These are phyloP conservation scores for Mortierella alpina DNA, from an alignment of 192 early-diverging fungal species.

Conservation along the genomic window DNA sequence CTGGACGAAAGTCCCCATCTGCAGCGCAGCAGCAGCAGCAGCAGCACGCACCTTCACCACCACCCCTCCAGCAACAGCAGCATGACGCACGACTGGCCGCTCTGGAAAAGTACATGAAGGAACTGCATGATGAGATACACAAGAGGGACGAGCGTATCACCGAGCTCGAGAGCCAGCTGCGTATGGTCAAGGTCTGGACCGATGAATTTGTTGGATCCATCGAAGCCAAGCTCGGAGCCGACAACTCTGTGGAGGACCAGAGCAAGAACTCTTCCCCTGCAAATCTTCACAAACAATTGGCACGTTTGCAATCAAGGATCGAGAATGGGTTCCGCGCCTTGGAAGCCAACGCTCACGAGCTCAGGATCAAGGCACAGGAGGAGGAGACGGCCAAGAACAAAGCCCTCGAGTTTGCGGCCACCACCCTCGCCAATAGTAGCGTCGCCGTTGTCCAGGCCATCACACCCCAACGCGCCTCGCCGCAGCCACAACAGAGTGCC, in stretches of 20 bases:
- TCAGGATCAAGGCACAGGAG: conserved; percentile 21
- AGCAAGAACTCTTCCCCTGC: neutral
- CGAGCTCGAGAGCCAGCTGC: conserved; percentile 33
- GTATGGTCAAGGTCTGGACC: conserved; percentile 33
- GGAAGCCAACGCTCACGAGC: conserved; percentile 32
- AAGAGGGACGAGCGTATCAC: conserved; percentile 44
- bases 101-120: conserved; percentile 46
- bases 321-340: conserved; percentile 34
- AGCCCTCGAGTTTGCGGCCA: conserved; percentile 38
- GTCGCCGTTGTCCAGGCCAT: neutral
- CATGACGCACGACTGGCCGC: conserved; percentile 12
- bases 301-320: conserved; percentile 19
- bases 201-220: conserved; percentile 29
- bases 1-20: conserved; percentile 14
- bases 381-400: conserved; percentile 34
- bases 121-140: conserved; percentile 37
- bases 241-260: conserved; percentile 2
- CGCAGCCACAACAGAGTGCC: neutral
- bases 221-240: conserved; percentile 3
- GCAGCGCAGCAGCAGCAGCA: conserved; percentile 2
- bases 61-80: conserved; percentile 15
- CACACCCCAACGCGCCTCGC: neutral
- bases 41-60: neutral
- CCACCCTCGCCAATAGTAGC: conserved; percentile 18
- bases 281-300: conserved; percentile 17